phyloP scores from a whole-genome alignment of 768 basidiomycete genomes.

The Mycena sanguinolenta region DNA sequence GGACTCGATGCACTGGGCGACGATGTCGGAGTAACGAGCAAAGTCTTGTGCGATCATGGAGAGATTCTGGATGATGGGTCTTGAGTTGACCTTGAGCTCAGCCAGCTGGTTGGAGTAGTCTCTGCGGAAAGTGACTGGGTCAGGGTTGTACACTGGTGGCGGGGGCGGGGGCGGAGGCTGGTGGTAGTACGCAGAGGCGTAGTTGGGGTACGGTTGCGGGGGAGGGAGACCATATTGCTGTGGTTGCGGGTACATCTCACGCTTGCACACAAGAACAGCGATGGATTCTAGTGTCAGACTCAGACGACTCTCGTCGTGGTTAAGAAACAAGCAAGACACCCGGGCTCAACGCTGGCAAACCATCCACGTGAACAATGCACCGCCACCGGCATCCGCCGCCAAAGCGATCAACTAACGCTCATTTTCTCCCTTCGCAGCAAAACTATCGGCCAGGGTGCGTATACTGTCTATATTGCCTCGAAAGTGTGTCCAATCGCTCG shows the following conservation, averaged over 20 bases:
- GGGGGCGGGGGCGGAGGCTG: conserved; percentile 61
- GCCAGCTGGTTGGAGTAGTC: conserved; percentile 82
- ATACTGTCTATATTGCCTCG: background rate
- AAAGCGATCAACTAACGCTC: too few species aligned
- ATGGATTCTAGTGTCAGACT: too few species aligned
- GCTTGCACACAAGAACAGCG: too few species aligned
- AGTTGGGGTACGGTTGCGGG: conserved; percentile 51
- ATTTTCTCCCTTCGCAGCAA: background rate
- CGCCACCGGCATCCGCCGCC: too few species aligned
- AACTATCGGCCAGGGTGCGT: conserved; percentile 21
- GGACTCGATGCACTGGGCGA: conserved; percentile 84
- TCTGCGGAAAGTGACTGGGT: conserved; percentile 81
- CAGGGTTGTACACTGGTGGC: conserved; percentile 61
- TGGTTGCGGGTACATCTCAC: conserved; percentile 81
- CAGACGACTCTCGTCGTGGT: too few species aligned
- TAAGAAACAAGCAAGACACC: too few species aligned
- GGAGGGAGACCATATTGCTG: conserved; percentile 62
- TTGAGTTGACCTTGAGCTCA: conserved; percentile 93
- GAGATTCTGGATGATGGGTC: conserved; percentile 92
- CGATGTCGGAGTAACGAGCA: conserved; percentile 80
- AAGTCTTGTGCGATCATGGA: conserved; percentile 95
- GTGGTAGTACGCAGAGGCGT: conserved; percentile 47
- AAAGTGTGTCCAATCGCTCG: background rate
- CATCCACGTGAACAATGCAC: too few species aligned
- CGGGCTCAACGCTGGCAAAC: too few species aligned